Base-by-base conservation (phyloP, 345 rosid genomes). In the Salix exigua region DNA sequence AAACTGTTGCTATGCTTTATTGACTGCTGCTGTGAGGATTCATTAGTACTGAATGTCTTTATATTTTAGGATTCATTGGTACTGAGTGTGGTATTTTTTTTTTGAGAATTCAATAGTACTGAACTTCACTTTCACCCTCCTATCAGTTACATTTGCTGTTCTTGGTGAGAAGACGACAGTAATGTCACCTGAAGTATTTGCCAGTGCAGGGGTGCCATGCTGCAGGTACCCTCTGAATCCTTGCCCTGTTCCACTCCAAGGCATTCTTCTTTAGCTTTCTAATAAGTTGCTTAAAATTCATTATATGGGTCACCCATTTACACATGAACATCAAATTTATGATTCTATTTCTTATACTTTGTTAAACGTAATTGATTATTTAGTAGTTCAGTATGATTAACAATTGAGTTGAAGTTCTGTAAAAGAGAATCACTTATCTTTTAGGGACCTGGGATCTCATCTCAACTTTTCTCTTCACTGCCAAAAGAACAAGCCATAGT, bases 91-190 rank as follows among this genome's bases (percentile, higher is more conserved):
- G 37, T 33, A 0, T 33, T 74, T 64, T 68, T 35, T 76, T 33
- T 37, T 73, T 72, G 26, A 53, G n/a, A 28, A 53, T 78, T 30
- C 61, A 66, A 63, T 38, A 37, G 17, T 58, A 25, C 38, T 6
- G 23, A 77, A 2, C 50, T 55, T 69, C 42, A 31, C 30, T 72
- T 80, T 69, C 40, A 23, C 37, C 77, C 75, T 25, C 71, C 55
- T 83, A 46, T 71, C 87, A 95, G 99, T 91, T 80, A 91, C 96
- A 66, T 93, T 93, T 85, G 82, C 89, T 72, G 84, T 89, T 70
- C 99, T 95, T 66, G 99, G 99, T 73, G 94, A 95, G 91, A 95
- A 95, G 88, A 95, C 98, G 35, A 95, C 99, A 30, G 92, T 96
- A 67, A 91, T 96, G 91, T 93, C 99, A 53, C 99, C 99, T 35